Conservation (phyloP, 371 early-diverging fungal genomes). For the Mucor circinelloides region DNA sequence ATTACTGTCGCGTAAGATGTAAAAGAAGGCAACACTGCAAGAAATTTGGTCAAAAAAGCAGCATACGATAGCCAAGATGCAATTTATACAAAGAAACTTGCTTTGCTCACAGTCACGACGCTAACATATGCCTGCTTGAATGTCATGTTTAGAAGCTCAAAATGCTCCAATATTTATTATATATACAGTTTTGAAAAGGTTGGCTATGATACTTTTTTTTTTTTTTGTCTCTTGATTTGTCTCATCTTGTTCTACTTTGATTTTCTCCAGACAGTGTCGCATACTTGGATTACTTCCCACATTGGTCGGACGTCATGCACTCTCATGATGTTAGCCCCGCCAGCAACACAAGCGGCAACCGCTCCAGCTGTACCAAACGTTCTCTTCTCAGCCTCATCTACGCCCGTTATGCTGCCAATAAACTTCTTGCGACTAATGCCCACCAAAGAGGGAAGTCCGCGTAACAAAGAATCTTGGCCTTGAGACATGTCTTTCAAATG, state of each 20-base stretch:
- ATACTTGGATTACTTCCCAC: slow-evolving; percentile 83
- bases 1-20: background rate
- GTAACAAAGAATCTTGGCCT: slow-evolving; percentile 54
- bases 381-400: slow-evolving; percentile 73
- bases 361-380: slow-evolving; percentile 95
- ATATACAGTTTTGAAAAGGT: slow-evolving; percentile 2
- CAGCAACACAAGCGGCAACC: slow-evolving; percentile 85
- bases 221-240: background rate
- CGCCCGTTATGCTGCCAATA: slow-evolving; percentile 76
- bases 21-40: background rate
- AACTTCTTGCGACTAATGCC: slow-evolving; percentile 90
- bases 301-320: slow-evolving; percentile 96
- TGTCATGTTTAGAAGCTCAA: background rate
- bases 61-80: background rate
- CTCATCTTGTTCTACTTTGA: background rate
- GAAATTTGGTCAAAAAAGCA: background rate
- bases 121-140: background rate
- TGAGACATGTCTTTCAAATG: slow-evolving; percentile 66
- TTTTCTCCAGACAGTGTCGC: slow-evolving; percentile 73
- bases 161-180: background rate
- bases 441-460: slow-evolving; percentile 82
- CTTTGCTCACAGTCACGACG: background rate
- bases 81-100: background rate
- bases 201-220: background rate
- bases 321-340: slow-evolving; percentile 84